Evolutionary conservation across 139 green algal species (phyloP), one percentile per base, ranked within the genome.

Genomic region (Zygnema circumcarinatum): DNA sequence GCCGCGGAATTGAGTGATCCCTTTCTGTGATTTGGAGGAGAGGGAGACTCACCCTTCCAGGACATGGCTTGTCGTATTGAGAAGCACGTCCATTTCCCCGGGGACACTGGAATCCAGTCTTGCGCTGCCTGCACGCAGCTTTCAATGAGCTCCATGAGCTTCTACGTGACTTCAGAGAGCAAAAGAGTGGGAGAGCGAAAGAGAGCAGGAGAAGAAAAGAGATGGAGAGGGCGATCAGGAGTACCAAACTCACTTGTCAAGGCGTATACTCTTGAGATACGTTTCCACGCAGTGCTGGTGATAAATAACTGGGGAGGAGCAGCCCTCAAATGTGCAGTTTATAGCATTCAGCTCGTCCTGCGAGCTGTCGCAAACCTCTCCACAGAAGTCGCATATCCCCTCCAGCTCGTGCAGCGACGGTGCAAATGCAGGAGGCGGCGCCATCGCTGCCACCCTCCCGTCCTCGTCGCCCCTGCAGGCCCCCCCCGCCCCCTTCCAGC

Each of bases 21-120:
- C n/a, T n/a, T 78, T 78, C 35, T 78, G 16, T 78, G 16, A 11
- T 52, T 39, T 78, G 11, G 11, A 39, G 16, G 36, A 20, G 11
- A 78, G 11, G 11, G 22, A 75, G 22, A 32, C 86, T 33, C 67
- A 97, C 95, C 91, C 94, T 94, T 54, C 95, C 95, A 32, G 92
- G 94, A 74, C 95, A 98, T 2, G 94, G 76, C 25, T 91, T 84
- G 31, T 84, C 69, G 74, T 91, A 95, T 2, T 56, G 79, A 1
- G 89, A 95, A 20, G 85, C 90, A 87, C 97, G 97, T 31, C 95
- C 94, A 69, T 92, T 96, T 29, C 95, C 95, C 29, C 95, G 73
- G 0, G 95, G 95, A 83, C 95, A 98, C 35, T 94, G 95, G 81
- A 98, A 98, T 38, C 95, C 95, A 32, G 95, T 98, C 83, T 98